A percentile compares a stretch with the other conserved stretches of the same genome.
phyloP scores from a whole-genome alignment of 1,139 yeast genomes.

The Magnusiomyces tetraspermus region DNA sequence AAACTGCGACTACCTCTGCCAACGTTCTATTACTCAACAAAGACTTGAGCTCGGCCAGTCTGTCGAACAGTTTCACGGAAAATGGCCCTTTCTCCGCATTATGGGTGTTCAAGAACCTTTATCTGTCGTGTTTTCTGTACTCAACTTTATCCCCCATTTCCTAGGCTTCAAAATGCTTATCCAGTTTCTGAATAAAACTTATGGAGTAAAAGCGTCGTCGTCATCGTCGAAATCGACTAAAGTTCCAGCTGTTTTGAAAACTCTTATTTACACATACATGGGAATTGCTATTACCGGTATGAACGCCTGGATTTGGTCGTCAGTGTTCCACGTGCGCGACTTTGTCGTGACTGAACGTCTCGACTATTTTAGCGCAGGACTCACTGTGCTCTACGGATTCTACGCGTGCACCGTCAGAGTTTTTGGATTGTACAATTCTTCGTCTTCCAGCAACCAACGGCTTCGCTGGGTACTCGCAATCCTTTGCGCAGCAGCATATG shows the following conservation, averaged over 20 bases:
- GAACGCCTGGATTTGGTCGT: slow-evolving; percentile 80
- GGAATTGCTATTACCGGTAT: slow-evolving; percentile 53
- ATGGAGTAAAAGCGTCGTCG: too few species aligned
- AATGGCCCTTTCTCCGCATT: slow-evolving; percentile 84
- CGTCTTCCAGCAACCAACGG: background rate
- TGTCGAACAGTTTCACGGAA: slow-evolving; percentile 84
- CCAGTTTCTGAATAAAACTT: background rate
- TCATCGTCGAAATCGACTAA: background rate
- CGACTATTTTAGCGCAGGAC: slow-evolving; percentile 90
- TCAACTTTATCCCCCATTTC: slow-evolving; percentile 69
- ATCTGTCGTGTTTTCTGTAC: slow-evolving; percentile 70
- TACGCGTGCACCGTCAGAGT: slow-evolving; percentile 56
- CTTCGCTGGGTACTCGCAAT: slow-evolving; percentile 29
- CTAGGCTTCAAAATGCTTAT: slow-evolving; percentile 42
- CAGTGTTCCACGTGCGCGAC: slow-evolving; percentile 85
- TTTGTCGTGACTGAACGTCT: slow-evolving; percentile 66
- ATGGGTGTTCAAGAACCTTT: slow-evolving; percentile 76
- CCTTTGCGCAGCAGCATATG: slow-evolving; percentile 43
- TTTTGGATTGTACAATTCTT: slow-evolving; percentile 35
- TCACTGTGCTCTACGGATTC: slow-evolving; percentile 71
- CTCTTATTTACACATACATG: slow-evolving; percentile 32
- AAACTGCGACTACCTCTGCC: slow-evolving; percentile 91
- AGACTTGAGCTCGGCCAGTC: slow-evolving; percentile 42
- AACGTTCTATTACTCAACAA: slow-evolving; percentile 53
- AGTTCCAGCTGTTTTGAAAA: background rate